These are phyloP conservation scores for Stephania japonica DNA, from an alignment of 164 flowering plant species.

Conservation along the genomic window DNA sequence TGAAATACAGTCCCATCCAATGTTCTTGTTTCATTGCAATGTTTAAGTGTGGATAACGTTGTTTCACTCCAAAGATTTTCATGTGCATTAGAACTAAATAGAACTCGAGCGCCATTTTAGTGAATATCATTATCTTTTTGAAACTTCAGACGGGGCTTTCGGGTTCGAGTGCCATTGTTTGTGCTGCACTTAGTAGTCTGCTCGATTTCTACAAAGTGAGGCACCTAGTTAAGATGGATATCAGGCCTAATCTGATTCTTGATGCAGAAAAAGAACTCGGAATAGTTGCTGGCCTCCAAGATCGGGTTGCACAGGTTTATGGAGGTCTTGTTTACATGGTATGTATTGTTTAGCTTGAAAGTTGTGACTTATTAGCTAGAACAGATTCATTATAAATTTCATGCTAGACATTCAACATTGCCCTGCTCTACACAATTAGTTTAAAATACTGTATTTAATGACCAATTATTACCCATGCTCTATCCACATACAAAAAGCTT, in stretches of 20 bases:
- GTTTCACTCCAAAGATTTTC: no score
- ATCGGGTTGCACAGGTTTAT: conserved; percentile 95
- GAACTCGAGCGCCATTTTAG: neutral
- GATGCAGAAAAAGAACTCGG: conserved; percentile 92
- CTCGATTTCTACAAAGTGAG: conserved; percentile 84
- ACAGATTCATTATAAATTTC: neutral
- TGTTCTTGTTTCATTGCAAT: no score
- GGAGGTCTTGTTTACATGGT: conserved; percentile 99
- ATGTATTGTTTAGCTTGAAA: conserved; percentile 11
- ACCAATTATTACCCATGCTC: no score
- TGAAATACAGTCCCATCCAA: no score
- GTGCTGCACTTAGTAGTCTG: conserved; percentile 85
- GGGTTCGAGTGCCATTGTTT: conserved; percentile 96
- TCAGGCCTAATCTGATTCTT: conserved; percentile 84
- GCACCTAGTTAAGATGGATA: conserved; percentile 69
- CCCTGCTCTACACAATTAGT: neutral
- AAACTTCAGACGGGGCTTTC: conserved; percentile 89
- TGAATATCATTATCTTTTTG: conserved; percentile 16
- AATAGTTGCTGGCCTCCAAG: conserved; percentile 97
- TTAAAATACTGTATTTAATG: neutral
- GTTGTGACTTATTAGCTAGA: neutral
- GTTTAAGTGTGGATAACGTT: no score
- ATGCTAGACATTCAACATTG: neutral
- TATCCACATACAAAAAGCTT: no score
- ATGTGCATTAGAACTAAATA: no score